A percentile compares a stretch with the other conserved stretches of the same genome.
Evolutionary conservation across 306 rosid species (phyloP).

Genomic region (Dryas octopetala): DNA sequence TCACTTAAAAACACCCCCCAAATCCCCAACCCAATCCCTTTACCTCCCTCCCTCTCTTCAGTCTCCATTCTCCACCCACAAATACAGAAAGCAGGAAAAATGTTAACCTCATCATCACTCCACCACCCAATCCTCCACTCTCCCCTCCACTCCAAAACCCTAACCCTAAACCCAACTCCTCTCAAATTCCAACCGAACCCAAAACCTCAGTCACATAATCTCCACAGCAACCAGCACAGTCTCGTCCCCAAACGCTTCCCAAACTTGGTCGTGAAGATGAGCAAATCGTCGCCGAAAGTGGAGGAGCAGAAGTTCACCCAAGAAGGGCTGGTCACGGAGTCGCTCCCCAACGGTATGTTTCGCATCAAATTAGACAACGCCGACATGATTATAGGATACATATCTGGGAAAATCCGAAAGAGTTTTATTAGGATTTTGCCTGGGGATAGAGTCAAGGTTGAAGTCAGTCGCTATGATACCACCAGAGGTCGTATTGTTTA

Average conservation of each 20-base stretch:
- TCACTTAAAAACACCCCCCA: background rate
- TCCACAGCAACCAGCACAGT: background rate
- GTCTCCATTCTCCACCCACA: constrained; percentile 8
- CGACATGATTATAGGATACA: constrained; percentile 53
- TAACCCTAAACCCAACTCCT: background rate
- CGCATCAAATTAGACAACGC: constrained; percentile 48
- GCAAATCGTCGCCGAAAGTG: constrained; percentile 34
- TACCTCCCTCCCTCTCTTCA: background rate
- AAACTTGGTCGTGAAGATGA: constrained; percentile 21
- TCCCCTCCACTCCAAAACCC: constrained; percentile 16
- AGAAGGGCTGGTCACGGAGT: constrained; percentile 47
- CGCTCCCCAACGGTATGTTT: constrained; percentile 59
- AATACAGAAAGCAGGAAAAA: background rate
- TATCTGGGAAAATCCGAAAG: constrained; percentile 56
- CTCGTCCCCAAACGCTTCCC: background rate
- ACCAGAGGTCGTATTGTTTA: constrained; percentile 48
- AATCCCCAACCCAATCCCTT: constrained; percentile 14
- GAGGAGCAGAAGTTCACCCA: constrained; percentile 51
- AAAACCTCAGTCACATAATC: background rate
- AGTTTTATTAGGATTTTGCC: constrained; percentile 50
- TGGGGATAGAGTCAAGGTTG: constrained; percentile 58
- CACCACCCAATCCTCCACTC: constrained; percentile 15
- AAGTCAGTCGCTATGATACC: constrained; percentile 57
- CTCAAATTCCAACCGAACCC: constrained; percentile 1
- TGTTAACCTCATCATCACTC: constrained; percentile 1